A percentile compares a stretch with the other conserved stretches of the same genome.
Conservation (phyloP, 306 rosid species). For the Biancaea sappan region DNA sequence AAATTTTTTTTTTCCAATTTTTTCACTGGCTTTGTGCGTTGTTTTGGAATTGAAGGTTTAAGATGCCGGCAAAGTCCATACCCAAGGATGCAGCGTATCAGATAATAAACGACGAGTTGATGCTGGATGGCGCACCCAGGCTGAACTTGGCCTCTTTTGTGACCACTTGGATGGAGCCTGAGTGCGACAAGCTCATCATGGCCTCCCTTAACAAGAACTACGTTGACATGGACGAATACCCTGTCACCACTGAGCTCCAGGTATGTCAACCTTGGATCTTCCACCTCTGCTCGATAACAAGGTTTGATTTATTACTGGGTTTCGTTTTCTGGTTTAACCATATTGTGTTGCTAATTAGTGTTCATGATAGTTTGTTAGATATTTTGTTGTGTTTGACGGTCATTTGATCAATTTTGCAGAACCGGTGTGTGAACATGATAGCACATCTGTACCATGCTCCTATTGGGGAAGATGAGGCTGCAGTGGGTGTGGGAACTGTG, state of each 20-base stretch:
- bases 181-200: conserved; percentile 75
- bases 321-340: background rate
- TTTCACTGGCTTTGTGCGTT: background rate
- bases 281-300: background rate
- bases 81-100: conserved; percentile 60
- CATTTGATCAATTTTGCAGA: conserved; percentile 47
- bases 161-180: conserved; percentile 73
- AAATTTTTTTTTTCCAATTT: background rate
- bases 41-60: conserved; percentile 34
- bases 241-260: conserved; percentile 91
- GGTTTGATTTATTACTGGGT: background rate
- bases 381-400: background rate
- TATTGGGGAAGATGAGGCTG: conserved; percentile 59
- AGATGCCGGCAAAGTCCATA: conserved; percentile 39
- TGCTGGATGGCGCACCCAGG: conserved; percentile 53
- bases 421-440: conserved; percentile 94
- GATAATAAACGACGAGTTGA: conserved; percentile 53
- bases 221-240: conserved; percentile 95
- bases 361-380: background rate
- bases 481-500: conserved; percentile 89
- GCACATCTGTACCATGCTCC: conserved; percentile 80
- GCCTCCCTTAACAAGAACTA: conserved; percentile 83
- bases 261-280: conserved; percentile 13
- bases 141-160: conserved; percentile 55
- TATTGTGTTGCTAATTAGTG: background rate